Evolutionary conservation across 495 filamentous ascomycete species (phyloP).

Genomic region (Patellaria atrata): DNA sequence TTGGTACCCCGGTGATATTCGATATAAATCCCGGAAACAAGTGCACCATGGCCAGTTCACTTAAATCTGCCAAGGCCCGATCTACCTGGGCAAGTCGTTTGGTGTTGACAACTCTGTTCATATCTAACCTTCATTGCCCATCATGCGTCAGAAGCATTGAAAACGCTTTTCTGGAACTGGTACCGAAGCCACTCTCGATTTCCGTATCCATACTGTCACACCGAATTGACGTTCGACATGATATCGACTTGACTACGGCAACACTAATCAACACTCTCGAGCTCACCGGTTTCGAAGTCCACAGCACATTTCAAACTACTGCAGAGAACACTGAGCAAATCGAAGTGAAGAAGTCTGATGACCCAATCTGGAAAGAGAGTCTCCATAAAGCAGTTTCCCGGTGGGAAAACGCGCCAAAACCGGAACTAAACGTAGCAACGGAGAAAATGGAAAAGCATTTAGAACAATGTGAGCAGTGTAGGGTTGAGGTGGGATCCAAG

Average conservation of each 20-base stretch:
- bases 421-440: slow-evolving; percentile 2
- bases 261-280: slow-evolving; percentile 18
- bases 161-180: slow-evolving; percentile 29
- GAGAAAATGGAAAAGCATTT: slow-evolving; percentile 14
- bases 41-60: too few species aligned
- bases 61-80: too few species aligned
- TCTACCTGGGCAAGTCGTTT: too few species aligned
- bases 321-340: slow-evolving; percentile 1
- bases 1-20: too few species aligned
- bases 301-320: slow-evolving; percentile 20
- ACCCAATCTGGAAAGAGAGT: slow-evolving; percentile 17
- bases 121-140: slow-evolving; percentile 46
- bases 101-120: slow-evolving; percentile 21
- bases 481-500: slow-evolving; percentile 5
- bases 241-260: slow-evolving; percentile 8
- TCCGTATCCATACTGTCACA: slow-evolving; percentile 44
- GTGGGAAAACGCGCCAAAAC: slow-evolving; percentile 5
- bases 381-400: slow-evolving; percentile 14
- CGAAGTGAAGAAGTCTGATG: slow-evolving; percentile 5
- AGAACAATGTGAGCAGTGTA: slow-evolving; percentile 18
- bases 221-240: slow-evolving; percentile 31
- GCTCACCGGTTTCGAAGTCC: slow-evolving; percentile 19
- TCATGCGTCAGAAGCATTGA: slow-evolving; percentile 45
- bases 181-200: slow-evolving; percentile 32
- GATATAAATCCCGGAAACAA: too few species aligned